A percentile compares a stretch with the other conserved stretches of the same genome.
These are phyloP conservation scores for Cladosporium sp. DNA, from an alignment of 2,329 filamentous ascomycete species.

Conservation along the genomic window DNA sequence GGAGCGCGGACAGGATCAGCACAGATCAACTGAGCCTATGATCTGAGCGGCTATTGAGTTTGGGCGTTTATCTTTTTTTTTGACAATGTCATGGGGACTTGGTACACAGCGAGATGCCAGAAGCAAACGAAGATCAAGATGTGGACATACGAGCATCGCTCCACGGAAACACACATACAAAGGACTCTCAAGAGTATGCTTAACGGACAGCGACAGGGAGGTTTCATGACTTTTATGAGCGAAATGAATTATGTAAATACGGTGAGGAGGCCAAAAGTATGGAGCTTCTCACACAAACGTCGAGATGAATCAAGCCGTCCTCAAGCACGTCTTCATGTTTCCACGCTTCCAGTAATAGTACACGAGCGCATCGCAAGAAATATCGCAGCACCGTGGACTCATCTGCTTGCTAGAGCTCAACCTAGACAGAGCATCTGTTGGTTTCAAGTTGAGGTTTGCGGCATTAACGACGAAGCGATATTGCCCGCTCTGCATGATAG, in stretches of 20 bases:
- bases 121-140: background rate
- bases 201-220: background rate
- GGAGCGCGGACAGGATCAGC: conserved; percentile 70
- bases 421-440: too few species aligned
- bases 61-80: background rate
- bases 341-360: too few species aligned
- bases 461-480: too few species aligned
- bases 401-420: too few species aligned
- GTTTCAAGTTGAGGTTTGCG: too few species aligned
- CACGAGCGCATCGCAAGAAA: too few species aligned
- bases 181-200: background rate
- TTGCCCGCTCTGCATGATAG: too few species aligned
- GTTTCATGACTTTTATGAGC: background rate
- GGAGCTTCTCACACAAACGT: background rate
- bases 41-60: background rate
- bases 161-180: background rate
- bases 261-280: conserved; percentile 2
- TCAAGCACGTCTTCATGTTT: too few species aligned
- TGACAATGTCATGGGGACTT: too few species aligned
- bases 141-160: background rate
- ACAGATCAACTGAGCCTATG: conserved; percentile 71
- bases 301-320: background rate
- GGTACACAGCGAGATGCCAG: too few species aligned
- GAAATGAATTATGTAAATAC: conserved; percentile 7
- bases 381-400: too few species aligned